Conservation (phyloP, 495 filamentous ascomycete genomes). For the Penicillium alfredii region DNA sequence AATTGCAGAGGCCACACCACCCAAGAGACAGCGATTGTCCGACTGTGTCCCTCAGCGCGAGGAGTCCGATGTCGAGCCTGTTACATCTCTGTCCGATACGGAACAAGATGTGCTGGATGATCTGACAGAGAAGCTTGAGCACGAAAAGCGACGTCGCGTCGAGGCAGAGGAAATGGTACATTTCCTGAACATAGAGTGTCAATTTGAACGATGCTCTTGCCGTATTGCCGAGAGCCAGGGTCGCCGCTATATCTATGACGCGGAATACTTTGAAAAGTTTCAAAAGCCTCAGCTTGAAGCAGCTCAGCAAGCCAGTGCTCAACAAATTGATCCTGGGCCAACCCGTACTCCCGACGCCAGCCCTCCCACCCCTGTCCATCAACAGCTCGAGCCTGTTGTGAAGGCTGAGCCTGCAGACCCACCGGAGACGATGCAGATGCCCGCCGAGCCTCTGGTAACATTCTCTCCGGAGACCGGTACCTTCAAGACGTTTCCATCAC, state of each 20-base stretch:
- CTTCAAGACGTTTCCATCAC: constrained; percentile 42
- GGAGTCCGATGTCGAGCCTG: constrained; percentile 34
- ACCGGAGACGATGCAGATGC: constrained; percentile 24
- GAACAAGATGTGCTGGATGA: constrained; percentile 50
- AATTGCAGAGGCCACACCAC: constrained; percentile 47
- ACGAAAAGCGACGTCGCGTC: constrained; percentile 59
- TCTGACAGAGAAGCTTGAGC: constrained; percentile 54
- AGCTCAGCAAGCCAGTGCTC: background rate
- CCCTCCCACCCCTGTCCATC: constrained; percentile 14
- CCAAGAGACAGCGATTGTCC: constrained; percentile 56
- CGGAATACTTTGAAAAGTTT: constrained; percentile 20
- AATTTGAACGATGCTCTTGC: constrained; percentile 65
- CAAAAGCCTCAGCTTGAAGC: constrained; percentile 22
- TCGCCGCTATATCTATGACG: constrained; percentile 47
- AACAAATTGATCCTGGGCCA: constrained; percentile 3
- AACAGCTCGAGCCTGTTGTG: constrained; percentile 7
- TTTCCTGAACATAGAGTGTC: constrained; percentile 80
- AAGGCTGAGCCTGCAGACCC: constrained; percentile 24
- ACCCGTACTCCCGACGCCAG: constrained; percentile 18
- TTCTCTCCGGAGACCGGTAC: constrained; percentile 48
- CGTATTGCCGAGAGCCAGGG: constrained; percentile 47
- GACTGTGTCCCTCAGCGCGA: constrained; percentile 38
- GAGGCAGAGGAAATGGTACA: constrained; percentile 67
- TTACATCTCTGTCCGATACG: constrained; percentile 23
- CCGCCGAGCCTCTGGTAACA: constrained; percentile 35